Evolutionary conservation across 1,284 basidiomycete genomes (phyloP).

Genomic region (Ustanciosporium gigantosporum): DNA sequence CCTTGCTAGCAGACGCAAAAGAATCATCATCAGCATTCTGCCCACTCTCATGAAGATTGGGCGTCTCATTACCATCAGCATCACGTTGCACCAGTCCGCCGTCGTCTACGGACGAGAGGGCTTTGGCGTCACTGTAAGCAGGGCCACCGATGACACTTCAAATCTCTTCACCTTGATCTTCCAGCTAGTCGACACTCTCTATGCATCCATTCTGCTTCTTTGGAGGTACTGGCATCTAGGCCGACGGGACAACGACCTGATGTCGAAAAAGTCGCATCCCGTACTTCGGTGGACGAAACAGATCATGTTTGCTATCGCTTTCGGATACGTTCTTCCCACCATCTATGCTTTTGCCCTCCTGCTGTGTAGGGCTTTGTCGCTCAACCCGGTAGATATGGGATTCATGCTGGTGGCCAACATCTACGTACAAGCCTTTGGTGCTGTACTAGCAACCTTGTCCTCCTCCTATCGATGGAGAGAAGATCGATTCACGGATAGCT

Average conservation of each 20-base stretch:
- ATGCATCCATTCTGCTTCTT: constrained; percentile 27
- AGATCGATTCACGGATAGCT: constrained; percentile 32
- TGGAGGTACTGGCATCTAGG: constrained; percentile 40
- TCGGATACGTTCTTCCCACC: constrained; percentile 34
- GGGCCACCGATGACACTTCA: constrained; percentile 19
- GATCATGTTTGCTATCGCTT: constrained; percentile 31
- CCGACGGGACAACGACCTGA: constrained; percentile 27
- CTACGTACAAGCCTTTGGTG: constrained; percentile 40
- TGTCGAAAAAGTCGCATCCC: constrained; percentile 14
- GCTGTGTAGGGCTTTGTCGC: constrained; percentile 10
- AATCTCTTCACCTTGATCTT: constrained; percentile 32
- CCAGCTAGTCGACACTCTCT: constrained; percentile 34
- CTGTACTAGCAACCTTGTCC: constrained; percentile 32
- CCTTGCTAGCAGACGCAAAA: constrained; percentile 23
- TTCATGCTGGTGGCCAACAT: constrained; percentile 48
- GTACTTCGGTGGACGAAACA: constrained; percentile 20
- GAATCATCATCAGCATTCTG: constrained; percentile 25
- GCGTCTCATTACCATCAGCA: constrained; percentile 28
- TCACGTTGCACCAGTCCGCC: constrained; percentile 14
- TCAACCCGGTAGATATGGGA: constrained; percentile 24
- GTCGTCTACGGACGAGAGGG: constrained; percentile 3
- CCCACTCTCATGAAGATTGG: constrained; percentile 33
- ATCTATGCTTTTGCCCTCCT: constrained; percentile 32
- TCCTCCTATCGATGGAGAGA: constrained; percentile 40
- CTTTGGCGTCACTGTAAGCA: constrained; percentile 12